Base-by-base conservation (phyloP, 1,139 yeast species). In the Nakaseomyces glabratus region DNA sequence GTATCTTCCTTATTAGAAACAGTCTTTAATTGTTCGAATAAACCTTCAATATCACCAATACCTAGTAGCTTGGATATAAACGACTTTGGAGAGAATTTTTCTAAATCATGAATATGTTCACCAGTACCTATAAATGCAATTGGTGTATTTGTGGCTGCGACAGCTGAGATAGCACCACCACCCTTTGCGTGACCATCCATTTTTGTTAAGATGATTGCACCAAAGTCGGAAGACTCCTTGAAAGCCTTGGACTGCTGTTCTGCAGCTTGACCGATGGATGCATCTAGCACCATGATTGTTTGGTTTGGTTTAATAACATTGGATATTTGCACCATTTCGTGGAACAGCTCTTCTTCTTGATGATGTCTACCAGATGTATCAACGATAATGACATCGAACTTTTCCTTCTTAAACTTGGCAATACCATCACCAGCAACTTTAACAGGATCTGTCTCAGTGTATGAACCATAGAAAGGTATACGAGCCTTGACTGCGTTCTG, bases 131-230 rank as follows among this genome's bases (percentile, higher is more conserved):
- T 90, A 55, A 90, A 90, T 6, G 82, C 82, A 49, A 90, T 82
- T n/a, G 98, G 98, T 0, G 97, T 90, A 39, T 82, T 71, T 10
- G 98, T 88, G 1, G 96, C 93, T 1, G 98, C 98, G 36, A 90
- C 97, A 0, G 98, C 98, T 28, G 96, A 85, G 37, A 90, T 86
- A 17, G 98, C 98, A 68, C 98, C 98, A 64, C 98, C 98, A 57
- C 98, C 98, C 62, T 82, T 90, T 25, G 98, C 98, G 55, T 90
- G 97, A 32, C 98, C 98, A 60, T 90, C 98, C 94, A 90, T 80
- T 60, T 90, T 90, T 19, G 98, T 90, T 56, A 90, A 70, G 42
- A 90, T 82, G 46, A 90, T 90, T 17, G 97, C 88, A 52, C 98
- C 98, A 54, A 90, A 90, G 53, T 90, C 77, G 3, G 96, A 70